Evolutionary conservation across 2,329 filamentous ascomycete genomes (phyloP), one percentile per base, ranked within the genome.

Genomic region (Beauveria varroae): DNA sequence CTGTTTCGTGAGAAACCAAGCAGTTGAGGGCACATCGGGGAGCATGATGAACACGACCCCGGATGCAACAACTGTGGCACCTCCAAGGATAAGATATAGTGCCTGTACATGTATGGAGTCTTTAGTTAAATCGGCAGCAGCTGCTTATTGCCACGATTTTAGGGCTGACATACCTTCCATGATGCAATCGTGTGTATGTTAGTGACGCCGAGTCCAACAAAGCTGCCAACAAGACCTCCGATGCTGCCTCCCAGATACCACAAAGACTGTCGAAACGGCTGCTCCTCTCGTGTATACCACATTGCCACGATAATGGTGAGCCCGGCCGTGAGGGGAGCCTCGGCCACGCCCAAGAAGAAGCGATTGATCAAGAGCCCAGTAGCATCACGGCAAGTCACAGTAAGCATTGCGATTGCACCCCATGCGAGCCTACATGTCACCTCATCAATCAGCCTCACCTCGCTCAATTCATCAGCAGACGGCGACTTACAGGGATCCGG

Each of bases 1-100:
- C 61, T 83, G 78, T 62, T 86, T 79, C 26, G 74, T 86, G 44
- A 92, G 68, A 57, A 79, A 80, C 40, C 76, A 73, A 0, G 77
- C 78, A 0, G 78, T 78, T 0, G 76, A 68, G 7, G 57, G 57
- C 4, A 41, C 28, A 24, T 52, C 54, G 1, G 52, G 44, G 3
- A 62, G 44, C 18, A 57, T 28, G 46, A 51, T 34, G 20, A 43
- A 63, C 41, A 58, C 20, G 9, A 41, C 40, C n/a, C 55, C 20
- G 3, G 61, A 62, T 30, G 47, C 58, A 9, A 43, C 41, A n/a
- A 51, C 34, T 12, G 56, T 62, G 3, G 47, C 22, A 5, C 14
- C 49, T 12, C 60, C 60, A n/a, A 62, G 57, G 10, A 62, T 58
- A 10, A 63, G 50, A 41, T 55, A 63, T 1, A 63, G 7, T n/a